Base-by-base conservation (phyloP, 1,284 basidiomycete species). In the Naganishia cerealis region DNA sequence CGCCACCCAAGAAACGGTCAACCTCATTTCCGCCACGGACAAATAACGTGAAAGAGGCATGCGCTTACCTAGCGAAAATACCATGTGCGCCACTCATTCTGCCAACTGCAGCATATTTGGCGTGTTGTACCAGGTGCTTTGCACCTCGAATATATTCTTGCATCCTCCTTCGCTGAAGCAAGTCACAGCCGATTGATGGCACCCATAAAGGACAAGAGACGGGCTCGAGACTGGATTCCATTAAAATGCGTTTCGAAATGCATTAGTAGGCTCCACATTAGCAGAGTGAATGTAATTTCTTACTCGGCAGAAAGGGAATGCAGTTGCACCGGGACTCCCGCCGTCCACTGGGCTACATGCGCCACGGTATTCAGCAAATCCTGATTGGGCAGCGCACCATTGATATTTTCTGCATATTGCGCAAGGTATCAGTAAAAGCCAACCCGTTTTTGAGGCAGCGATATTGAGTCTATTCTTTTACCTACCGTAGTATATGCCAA, bases 301-400 rank as follows among this genome's bases (percentile, higher is more conserved):
- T 24, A 65, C 50, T 81, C 79, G 63, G 90, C 87, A 4, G 86
- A 73, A 74, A 91, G 85, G 74, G 92, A 88, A 76, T 95, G 92
- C 1, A 94, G 78, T 1, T 88, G 79, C 1, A 91, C 85, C 0
- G 91, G 88, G 3, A 92, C 87, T 15, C 87, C 86, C 4, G 86
- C 88, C 0, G 87, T 87, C 75, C 86, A 86, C 40, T 85, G 84
- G 2, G 91, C 84, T 57, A 98, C 90, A 40, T 87, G 80, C 3
- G 86, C 83, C 55, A 93, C 85, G 0, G 92, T 90, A 78, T 96
- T 96, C 73, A 97, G 81, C 0, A 96, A 84, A 78, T 99, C 95
- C 80, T 97, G 92, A 76, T 99, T 99, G 0, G 96, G 94, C 54
- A 98, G 82, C 38, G 93, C 89, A 4, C 94, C 95, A 77, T 98